Evolutionary conservation across 2,329 filamentous ascomycete genomes (phyloP).

Genomic region (Aureobasidium sp.): DNA sequence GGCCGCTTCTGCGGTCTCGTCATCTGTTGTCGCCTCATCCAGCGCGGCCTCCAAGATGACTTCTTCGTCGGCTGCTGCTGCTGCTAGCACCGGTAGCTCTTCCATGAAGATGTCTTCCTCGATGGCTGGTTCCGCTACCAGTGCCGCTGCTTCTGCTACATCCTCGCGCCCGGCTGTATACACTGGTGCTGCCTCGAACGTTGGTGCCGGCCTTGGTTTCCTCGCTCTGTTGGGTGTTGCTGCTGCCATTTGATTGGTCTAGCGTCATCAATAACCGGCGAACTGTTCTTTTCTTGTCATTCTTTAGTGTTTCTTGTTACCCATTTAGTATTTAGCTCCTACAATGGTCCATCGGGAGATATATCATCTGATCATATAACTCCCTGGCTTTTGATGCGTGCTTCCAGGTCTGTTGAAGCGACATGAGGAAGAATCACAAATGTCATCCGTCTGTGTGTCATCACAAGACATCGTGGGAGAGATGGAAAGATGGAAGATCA

Average conservation of each 20-base stretch:
- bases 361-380: too few species aligned
- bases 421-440: too few species aligned
- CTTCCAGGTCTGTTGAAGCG: too few species aligned
- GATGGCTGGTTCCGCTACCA: background rate
- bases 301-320: too few species aligned
- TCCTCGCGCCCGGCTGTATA: background rate
- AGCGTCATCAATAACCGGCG: background rate
- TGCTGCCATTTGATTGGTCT: background rate
- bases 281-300: too few species aligned
- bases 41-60: background rate
- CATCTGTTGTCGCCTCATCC: background rate
- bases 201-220: background rate
- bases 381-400: too few species aligned
- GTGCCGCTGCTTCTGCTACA: background rate
- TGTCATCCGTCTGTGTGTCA: too few species aligned
- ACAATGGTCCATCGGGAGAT: too few species aligned
- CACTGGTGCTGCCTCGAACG: background rate
- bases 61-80: background rate
- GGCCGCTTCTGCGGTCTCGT: background rate
- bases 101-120: background rate
- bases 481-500: too few species aligned
- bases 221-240: background rate
- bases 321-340: too few species aligned
- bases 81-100: background rate
- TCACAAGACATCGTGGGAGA: too few species aligned